Conservation (phyloP, 2,329 filamentous ascomycete genomes). For the Monilinia fructicola region DNA sequence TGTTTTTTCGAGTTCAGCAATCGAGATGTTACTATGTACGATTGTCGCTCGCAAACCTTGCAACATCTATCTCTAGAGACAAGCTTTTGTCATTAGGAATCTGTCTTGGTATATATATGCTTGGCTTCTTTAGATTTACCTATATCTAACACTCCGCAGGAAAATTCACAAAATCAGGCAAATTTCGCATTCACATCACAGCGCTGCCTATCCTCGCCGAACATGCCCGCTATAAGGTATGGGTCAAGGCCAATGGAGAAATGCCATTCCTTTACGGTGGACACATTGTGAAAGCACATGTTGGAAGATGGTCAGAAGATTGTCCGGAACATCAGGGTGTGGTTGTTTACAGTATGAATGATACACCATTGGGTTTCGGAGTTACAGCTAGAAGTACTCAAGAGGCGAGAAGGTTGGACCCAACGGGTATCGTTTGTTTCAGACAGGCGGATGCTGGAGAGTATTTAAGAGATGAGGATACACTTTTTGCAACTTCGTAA, state of each 20-base stretch:
- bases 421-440: conserved; percentile 86
- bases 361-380: conserved; percentile 90
- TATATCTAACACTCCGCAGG: conserved; percentile 48
- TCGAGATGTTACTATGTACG: conserved; percentile 90
- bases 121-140: not conserved
- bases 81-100: conserved; percentile 85
- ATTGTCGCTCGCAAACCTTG: conserved; percentile 85
- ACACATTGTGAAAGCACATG: conserved; percentile 78
- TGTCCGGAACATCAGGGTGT: conserved; percentile 91
- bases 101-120: conserved; percentile 60
- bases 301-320: conserved; percentile 82
- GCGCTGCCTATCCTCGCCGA: conserved; percentile 81
- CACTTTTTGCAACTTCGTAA: conserved; percentile 54
- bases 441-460: conserved; percentile 92
- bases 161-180: conserved; percentile 95
- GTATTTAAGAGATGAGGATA: conserved; percentile 82
- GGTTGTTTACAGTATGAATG: conserved; percentile 87
- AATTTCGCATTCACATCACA: conserved; percentile 93
- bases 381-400: conserved; percentile 84
- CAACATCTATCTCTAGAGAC: conserved; percentile 78
- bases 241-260: conserved; percentile 93
- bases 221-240: conserved; percentile 94
- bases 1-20: conserved; percentile 83
- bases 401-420: conserved; percentile 80
- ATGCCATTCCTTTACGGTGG: conserved; percentile 97